These are phyloP conservation scores for Jackrogersella multiformis DNA, from an alignment of 495 filamentous ascomycete genomes.

Conservation along the genomic window DNA sequence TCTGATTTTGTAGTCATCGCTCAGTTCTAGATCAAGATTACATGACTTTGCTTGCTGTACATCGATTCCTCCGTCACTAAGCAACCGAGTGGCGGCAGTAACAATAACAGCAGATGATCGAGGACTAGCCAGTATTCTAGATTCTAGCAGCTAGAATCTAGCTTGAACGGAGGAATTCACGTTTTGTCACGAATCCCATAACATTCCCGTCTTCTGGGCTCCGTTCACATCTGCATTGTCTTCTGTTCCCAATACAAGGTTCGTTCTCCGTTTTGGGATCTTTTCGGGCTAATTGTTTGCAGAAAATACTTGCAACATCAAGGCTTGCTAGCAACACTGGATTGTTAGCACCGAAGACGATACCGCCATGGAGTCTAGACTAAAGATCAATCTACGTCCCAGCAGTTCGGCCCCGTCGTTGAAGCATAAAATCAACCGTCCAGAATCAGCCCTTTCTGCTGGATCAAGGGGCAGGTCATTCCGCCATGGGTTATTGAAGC, in stretches of 20 bases:
- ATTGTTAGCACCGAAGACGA: neutral
- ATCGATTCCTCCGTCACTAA: neutral
- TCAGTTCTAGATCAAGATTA: neutral
- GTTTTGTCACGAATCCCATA: neutral
- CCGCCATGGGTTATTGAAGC: conserved; percentile 39
- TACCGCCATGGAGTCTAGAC: conserved; percentile 14
- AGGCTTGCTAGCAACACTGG: neutral
- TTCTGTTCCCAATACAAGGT: neutral
- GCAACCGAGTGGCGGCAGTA: neutral
- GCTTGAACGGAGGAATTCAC: neutral
- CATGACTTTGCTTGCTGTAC: neutral
- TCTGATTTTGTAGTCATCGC: neutral
- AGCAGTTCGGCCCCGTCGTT: conserved; percentile 40
- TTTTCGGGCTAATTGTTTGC: neutral
- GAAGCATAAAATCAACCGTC: conserved; percentile 19
- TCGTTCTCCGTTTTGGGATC: neutral
- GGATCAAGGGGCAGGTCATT: conserved; percentile 17
- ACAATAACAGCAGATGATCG: neutral
- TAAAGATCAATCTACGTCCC: conserved; percentile 14
- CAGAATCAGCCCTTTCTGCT: conserved; percentile 32
- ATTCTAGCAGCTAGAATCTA: too few species aligned
- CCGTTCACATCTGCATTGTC: neutral
- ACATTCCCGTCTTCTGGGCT: neutral
- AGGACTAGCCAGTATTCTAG: neutral
- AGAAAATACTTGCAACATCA: neutral